Percentiles rank a stretch among this genome's conserved stretches.
Evolutionary conservation across 2,329 filamentous ascomycete species (phyloP).

Genomic region (Trichoderma atrobrunneum): DNA sequence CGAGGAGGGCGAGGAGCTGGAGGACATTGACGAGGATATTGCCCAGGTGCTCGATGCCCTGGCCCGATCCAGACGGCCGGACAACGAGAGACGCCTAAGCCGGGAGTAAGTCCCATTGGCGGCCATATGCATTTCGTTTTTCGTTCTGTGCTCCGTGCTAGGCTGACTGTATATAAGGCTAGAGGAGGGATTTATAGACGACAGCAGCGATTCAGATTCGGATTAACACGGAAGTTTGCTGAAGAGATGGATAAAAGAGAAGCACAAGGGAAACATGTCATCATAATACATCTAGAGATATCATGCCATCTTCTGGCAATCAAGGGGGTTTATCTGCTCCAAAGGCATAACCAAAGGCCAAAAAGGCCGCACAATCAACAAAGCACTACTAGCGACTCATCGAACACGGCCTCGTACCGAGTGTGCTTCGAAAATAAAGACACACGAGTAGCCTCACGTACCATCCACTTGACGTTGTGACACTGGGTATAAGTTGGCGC

Average conservation of each 20-base stretch:
- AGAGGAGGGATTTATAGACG: slow-evolving; percentile 45
- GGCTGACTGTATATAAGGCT: slow-evolving; percentile 27
- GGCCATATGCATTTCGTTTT: neutral
- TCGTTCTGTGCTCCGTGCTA: neutral
- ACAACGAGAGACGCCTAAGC: slow-evolving; percentile 63
- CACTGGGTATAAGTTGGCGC: neutral
- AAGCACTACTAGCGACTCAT: neutral
- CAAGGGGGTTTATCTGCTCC: neutral
- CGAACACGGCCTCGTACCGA: neutral
- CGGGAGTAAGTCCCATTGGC: slow-evolving; percentile 56
- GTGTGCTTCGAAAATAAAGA: neutral
- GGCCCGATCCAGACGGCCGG: slow-evolving; percentile 37
- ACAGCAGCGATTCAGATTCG: slow-evolving; percentile 41
- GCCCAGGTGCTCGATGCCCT: slow-evolving; percentile 41
- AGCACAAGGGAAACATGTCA: neutral
- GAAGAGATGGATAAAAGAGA: neutral
- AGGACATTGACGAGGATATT: slow-evolving; percentile 53
- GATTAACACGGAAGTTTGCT: slow-evolving; percentile 17
- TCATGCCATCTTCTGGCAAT: neutral
- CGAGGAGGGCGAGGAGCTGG: slow-evolving; percentile 68
- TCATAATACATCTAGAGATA: neutral
- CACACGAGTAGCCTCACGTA: neutral
- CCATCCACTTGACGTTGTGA: neutral
- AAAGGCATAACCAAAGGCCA: neutral
- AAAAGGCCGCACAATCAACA: neutral